Percentiles rank a stretch among this genome's conserved stretches.
phyloP scores from a whole-genome alignment of 1,139 yeast species.

The Candida frijolesensis region DNA sequence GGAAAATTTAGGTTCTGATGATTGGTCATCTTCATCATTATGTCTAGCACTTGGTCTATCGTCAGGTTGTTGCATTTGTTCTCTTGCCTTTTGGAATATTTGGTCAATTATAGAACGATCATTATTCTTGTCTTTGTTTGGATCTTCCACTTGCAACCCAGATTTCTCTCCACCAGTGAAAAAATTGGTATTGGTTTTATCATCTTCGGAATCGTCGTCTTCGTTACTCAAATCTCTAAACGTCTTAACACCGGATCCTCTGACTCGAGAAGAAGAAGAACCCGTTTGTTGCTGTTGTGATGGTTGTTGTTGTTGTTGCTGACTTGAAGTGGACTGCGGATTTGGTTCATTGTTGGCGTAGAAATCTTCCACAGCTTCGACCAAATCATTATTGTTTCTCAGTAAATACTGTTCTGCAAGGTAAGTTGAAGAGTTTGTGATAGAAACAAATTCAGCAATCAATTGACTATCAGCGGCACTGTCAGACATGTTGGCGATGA shows the following conservation, averaged over 20 bases:
- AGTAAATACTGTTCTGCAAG: conserved; percentile 48
- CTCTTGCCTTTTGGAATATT: conserved; percentile 49
- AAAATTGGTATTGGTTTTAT: conserved; percentile 68
- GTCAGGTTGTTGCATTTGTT: conserved; percentile 44
- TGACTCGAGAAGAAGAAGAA: neutral
- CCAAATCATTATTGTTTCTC: conserved; percentile 40
- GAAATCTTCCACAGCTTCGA: conserved; percentile 47
- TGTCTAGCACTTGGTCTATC: conserved; percentile 44
- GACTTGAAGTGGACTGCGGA: conserved; percentile 5
- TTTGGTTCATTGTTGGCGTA: conserved; percentile 25
- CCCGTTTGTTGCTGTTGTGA: conserved; percentile 1
- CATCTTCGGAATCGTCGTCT: conserved; percentile 59
- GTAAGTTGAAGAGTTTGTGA: conserved; percentile 39
- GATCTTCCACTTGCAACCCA: conserved; percentile 91
- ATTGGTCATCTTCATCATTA: conserved; percentile 14
- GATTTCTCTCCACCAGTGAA: conserved; percentile 97
- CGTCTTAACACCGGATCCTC: conserved; percentile 33
- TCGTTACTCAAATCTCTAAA: conserved; percentile 52
- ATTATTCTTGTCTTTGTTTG: conserved; percentile 53
- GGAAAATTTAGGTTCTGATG: conserved; percentile 32
- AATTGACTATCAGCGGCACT: conserved; percentile 18
- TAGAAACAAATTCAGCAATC: conserved; percentile 55
- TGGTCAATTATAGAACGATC: conserved; percentile 48
- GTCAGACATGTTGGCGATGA: conserved; percentile 21
- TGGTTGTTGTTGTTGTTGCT: neutral